phyloP scores from a whole-genome alignment of 2,329 filamentous ascomycete species.

The Neofusicoccum laricinum region DNA sequence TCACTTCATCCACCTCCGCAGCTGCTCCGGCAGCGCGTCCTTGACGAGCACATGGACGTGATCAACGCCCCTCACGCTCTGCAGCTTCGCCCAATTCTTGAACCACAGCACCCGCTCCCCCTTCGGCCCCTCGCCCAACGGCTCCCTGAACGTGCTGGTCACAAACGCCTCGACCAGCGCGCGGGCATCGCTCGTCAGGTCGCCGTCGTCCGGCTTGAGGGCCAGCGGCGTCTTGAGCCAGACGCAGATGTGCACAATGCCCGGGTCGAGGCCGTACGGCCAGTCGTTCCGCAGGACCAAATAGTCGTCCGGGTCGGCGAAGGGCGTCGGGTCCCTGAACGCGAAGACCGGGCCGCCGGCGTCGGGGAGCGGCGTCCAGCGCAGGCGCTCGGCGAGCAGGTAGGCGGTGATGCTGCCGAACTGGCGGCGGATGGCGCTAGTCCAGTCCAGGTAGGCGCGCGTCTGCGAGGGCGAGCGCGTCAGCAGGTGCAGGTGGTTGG shows the following conservation, averaged over 20 bases:
- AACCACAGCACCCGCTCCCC: constrained; percentile 59
- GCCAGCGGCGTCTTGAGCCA: constrained; percentile 45
- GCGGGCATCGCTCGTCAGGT: constrained; percentile 29
- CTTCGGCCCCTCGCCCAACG: constrained; percentile 22
- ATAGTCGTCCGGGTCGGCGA: constrained; percentile 54
- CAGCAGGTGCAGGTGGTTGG: constrained; percentile 54
- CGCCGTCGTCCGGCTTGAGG: constrained; percentile 29
- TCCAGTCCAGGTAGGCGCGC: constrained; percentile 60
- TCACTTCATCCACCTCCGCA: constrained; percentile 27
- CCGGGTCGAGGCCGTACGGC: constrained; percentile 56
- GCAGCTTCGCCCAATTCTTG: constrained; percentile 61
- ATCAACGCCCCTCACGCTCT: constrained; percentile 58
- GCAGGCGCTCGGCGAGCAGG: constrained; percentile 54
- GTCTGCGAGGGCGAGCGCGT: constrained; percentile 60
- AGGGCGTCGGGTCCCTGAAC: constrained; percentile 49
- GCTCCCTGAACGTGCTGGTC: constrained; percentile 1
- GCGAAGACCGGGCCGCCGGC: constrained; percentile 30
- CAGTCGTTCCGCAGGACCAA: constrained; percentile 61
- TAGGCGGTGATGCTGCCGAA: constrained; percentile 58
- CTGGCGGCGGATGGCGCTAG: constrained; percentile 49
- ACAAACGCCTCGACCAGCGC: constrained; percentile 24
- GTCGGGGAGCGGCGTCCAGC: constrained; percentile 42
- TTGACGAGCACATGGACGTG: constrained; percentile 56
- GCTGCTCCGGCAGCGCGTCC: constrained; percentile 35
- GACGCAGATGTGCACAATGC: constrained; percentile 55